phyloP scores from a whole-genome alignment of 2,329 filamentous ascomycete genomes.

The Aspergillus intermedius region DNA sequence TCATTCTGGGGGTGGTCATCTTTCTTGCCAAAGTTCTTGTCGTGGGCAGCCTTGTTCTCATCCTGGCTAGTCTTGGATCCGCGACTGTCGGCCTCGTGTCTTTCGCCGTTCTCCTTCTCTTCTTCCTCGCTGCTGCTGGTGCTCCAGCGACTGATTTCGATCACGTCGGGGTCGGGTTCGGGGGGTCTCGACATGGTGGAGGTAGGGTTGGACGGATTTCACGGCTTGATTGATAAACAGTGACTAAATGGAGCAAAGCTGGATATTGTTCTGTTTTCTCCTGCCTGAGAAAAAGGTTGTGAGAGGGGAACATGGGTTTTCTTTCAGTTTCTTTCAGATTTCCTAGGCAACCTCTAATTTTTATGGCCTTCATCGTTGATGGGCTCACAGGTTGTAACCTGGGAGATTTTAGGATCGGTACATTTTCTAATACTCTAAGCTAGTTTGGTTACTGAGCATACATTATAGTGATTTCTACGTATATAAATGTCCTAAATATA shows the following conservation, averaged over 20 bases:
- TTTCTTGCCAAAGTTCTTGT: neutral
- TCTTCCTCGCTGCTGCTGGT: neutral
- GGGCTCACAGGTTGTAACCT: no score
- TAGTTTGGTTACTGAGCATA: no score
- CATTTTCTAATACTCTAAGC: no score
- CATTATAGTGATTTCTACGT: no score
- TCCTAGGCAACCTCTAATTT: no score
- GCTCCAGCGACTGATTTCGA: neutral
- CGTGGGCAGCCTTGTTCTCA: neutral
- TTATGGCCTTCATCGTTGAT: no score
- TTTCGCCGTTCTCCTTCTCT: neutral
- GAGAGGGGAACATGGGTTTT: no score
- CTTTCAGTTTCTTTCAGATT: no score
- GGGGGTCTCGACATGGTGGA: neutral
- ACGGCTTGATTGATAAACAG: neutral
- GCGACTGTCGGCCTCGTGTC: neutral
- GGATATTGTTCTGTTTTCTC: no score
- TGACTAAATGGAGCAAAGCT: neutral
- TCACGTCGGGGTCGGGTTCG: neutral
- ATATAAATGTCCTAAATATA: no score
- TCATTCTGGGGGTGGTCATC: conserved; percentile 9
- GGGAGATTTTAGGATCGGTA: no score
- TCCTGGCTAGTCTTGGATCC: neutral
- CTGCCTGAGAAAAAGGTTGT: no score
- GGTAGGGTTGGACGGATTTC: neutral